A percentile compares a stretch with the other conserved stretches of the same genome.
phyloP scores from a whole-genome alignment of 768 basidiomycete genomes.

The Boletus pseudopeckii region DNA sequence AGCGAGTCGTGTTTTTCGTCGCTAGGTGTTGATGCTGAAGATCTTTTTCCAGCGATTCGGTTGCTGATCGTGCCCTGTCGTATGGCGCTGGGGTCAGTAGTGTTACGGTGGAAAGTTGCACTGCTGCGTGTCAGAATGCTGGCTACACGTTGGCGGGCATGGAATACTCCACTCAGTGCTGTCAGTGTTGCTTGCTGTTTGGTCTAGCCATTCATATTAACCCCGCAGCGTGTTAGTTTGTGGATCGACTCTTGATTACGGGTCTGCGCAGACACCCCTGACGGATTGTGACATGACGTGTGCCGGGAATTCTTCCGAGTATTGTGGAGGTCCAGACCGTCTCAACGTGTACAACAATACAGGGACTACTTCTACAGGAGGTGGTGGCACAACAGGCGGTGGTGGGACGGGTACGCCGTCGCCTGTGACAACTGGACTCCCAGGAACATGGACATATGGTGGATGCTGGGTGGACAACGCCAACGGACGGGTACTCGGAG shows the following conservation, averaged over 20 bases:
- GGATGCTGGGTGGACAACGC: slow-evolving; percentile 74
- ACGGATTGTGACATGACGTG: slow-evolving; percentile 48
- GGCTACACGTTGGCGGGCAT: too few species aligned
- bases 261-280: slow-evolving; percentile 37
- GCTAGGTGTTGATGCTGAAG: too few species aligned
- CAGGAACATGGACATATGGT: slow-evolving; percentile 54
- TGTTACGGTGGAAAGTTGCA: too few species aligned
- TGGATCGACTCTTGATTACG: slow-evolving; percentile 2
- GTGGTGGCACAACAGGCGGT: not conserved
- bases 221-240: too few species aligned
- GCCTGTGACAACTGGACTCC: slow-evolving; percentile 9
- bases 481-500: slow-evolving; percentile 57
- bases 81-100: too few species aligned
- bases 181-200: too few species aligned
- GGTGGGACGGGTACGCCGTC: not conserved
- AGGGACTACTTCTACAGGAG: not conserved
- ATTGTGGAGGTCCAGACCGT: slow-evolving; percentile 70
- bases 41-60: too few species aligned
- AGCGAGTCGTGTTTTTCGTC: too few species aligned
- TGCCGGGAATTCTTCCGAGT: slow-evolving; percentile 40
- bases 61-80: too few species aligned
- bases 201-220: too few species aligned
- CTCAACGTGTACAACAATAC: slow-evolving; percentile 20
- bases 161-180: too few species aligned
- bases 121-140: too few species aligned